These are phyloP conservation scores for Lactarius trivialis DNA, from an alignment of 768 basidiomycete genomes.

Conservation along the genomic window DNA sequence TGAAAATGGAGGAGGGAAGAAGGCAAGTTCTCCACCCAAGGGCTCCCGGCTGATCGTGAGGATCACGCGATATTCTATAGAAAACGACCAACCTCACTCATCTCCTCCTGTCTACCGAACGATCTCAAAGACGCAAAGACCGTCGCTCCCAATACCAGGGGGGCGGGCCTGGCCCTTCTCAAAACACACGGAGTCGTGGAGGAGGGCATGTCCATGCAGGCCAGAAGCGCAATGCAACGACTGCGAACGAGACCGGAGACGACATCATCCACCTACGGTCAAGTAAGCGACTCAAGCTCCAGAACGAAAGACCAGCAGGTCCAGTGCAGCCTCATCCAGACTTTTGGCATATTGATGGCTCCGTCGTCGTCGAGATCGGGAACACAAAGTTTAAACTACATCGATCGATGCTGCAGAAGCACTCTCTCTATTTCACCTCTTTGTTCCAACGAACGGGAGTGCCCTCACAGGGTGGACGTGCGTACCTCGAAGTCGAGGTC, in stretches of 20 bases:
- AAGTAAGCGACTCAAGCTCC: background rate
- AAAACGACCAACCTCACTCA: no score
- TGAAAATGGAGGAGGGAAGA: background rate
- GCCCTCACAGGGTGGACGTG: background rate
- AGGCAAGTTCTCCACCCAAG: background rate
- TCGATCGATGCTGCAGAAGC: slow-evolving; percentile 30
- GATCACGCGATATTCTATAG: background rate
- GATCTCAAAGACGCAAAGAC: background rate
- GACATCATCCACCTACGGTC: background rate
- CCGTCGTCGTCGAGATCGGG: slow-evolving; percentile 32
- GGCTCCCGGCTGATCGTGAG: background rate
- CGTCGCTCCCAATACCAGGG: background rate
- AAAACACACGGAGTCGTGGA: background rate
- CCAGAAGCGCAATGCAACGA: background rate
- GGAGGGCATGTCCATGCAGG: background rate
- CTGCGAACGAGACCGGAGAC: background rate
- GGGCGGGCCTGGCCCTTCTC: background rate
- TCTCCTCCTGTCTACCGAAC: no score
- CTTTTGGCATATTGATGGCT: slow-evolving; percentile 35
- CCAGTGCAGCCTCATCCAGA: slow-evolving; percentile 7
- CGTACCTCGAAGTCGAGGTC: slow-evolving; percentile 6
- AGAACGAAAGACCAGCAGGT: background rate
- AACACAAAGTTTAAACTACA: slow-evolving; percentile 33
- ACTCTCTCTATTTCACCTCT: slow-evolving; percentile 32
- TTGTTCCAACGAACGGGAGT: slow-evolving; percentile 21